Conservation (phyloP, 2,329 filamentous ascomycete genomes). For the Stachybotrys chlorohalonatus region DNA sequence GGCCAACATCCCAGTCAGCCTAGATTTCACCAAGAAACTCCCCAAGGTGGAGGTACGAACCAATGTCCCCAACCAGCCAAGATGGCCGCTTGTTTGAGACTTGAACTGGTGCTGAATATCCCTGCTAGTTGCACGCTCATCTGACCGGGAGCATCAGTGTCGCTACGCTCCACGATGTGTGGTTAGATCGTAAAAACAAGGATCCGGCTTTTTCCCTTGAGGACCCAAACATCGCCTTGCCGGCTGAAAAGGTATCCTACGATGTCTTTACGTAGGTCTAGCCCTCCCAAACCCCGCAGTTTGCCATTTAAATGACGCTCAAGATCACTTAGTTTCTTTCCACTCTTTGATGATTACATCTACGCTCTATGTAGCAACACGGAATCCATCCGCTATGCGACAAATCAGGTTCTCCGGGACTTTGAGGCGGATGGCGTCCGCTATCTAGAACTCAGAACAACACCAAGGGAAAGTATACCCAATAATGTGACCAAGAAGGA, state of each 20-base stretch:
- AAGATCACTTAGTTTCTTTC: conserved; percentile 55
- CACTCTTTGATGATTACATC: conserved; percentile 70
- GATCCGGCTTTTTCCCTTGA: conserved; percentile 42
- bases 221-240: conserved; percentile 63
- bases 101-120: neutral
- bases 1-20: neutral
- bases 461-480: conserved; percentile 50
- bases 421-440: conserved; percentile 64
- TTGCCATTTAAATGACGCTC: neutral
- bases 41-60: neutral
- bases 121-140: conserved; percentile 63
- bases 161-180: conserved; percentile 64
- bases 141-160: conserved; percentile 71
- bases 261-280: conserved; percentile 54
- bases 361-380: conserved; percentile 63
- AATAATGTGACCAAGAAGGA: conserved; percentile 47
- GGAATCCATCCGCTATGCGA: conserved; percentile 51
- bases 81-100: neutral
- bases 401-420: conserved; percentile 52
- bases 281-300: neutral
- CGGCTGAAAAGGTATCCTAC: conserved; percentile 61
- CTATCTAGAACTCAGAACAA: conserved; percentile 75
- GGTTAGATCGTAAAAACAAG: conserved; percentile 48
- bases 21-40: neutral
- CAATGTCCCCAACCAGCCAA: too few species aligned